Evolutionary conservation across 192 early-diverging fungal genomes (phyloP), one percentile per base, ranked within the genome.

Genomic region (Backusella parvicylindrica): DNA sequence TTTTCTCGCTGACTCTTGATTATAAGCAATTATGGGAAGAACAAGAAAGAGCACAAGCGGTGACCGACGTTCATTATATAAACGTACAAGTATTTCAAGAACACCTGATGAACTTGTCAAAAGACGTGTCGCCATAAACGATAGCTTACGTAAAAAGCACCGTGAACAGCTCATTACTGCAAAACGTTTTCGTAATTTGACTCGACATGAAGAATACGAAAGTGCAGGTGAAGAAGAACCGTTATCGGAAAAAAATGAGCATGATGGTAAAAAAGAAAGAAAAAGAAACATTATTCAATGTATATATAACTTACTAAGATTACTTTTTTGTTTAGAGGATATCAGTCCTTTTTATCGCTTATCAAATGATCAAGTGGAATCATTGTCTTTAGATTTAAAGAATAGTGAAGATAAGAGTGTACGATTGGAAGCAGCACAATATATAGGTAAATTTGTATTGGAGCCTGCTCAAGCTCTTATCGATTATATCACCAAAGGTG

Each of bases 101-200:
- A 80, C 68, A 30, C 76, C 87, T 32, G 81, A 84, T 32, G 89
- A 93, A 23, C 80, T 80, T 18, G 81, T 86, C 28, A 84, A 75
- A 47, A 80, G 82, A 16, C 84, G 92, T 56, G 76, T 92, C 35
- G 79, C 81, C 38, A 82, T 87, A 2, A 88, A 92, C 67, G 83
- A 84, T 16, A 82, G 86, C 76, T 75, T 90, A 56, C 83, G 92
- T n/a, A 87, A 86, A 40, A 81, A 86, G 38, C 89, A 91, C 47
- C 87, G 92, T 18, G 90, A 93, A 68, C 89, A 91, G 56, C 75
- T 91, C 13, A 86, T 92, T 63, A 91, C 89, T 72, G 85, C 89
- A 38, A 93, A 91, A 68, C 80, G 92, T 8, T 87, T 89, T 37
- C 85, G 85, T 53, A 68, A 76, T 60, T 53, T 81, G 26, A 70